These are phyloP conservation scores for Aurantiochytrium sp. DNA, from an alignment of 108 stramenopile genomes.

Conservation along the genomic window DNA sequence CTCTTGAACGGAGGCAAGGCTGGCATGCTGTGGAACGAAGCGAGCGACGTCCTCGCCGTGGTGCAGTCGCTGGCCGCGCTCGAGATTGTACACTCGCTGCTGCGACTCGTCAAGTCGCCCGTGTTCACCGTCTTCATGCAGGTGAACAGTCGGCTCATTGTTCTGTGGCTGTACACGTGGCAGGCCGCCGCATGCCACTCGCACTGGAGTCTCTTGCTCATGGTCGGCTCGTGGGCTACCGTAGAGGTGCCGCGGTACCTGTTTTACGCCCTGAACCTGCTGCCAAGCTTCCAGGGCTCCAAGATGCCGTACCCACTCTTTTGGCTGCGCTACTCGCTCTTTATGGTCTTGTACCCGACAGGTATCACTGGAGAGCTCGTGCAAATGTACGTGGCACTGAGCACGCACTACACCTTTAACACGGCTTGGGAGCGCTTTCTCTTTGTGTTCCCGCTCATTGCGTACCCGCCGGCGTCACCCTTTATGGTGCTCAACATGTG, in stretches of 20 bases:
- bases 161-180: conserved; percentile 63
- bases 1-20: conserved; percentile 13
- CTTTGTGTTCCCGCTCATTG: conserved; percentile 49
- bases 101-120: conserved; percentile 83
- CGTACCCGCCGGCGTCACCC: conserved; percentile 76
- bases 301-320: conserved; percentile 70
- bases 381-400: conserved; percentile 34
- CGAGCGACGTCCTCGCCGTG: conserved; percentile 43
- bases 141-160: conserved; percentile 71
- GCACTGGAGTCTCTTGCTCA: conserved; percentile 73
- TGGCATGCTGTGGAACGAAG: not conserved
- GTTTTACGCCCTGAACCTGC: conserved; percentile 76
- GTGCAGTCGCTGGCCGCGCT: conserved; percentile 69
- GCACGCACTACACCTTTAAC: not conserved
- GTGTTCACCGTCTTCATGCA: conserved; percentile 82
- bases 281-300: conserved; percentile 39
- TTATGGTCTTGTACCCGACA: conserved; percentile 84
- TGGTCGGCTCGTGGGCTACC: conserved; percentile 74
- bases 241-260: conserved; percentile 89
- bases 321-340: conserved; percentile 89
- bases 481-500: conserved; percentile 92
- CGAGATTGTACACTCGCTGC: conserved; percentile 78
- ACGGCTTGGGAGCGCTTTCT: conserved; percentile 49
- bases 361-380: conserved; percentile 84
- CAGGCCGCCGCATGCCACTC: conserved; percentile 61